Evolutionary conservation across 768 basidiomycete genomes (phyloP), one percentile per base, ranked within the genome.

Genomic region (Russula olivacea): DNA sequence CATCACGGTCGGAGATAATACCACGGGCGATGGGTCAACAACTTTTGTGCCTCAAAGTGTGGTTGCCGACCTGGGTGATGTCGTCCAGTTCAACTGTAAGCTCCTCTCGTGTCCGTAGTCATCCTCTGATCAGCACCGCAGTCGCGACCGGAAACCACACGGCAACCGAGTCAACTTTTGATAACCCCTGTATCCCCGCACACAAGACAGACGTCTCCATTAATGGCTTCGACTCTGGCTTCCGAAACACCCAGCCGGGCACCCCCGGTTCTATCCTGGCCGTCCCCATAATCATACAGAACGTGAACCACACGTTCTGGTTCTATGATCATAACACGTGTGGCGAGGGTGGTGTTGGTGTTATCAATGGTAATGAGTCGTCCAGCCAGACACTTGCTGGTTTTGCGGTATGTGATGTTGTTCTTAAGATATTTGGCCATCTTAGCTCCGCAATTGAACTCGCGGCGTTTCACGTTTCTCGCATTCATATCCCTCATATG

Each of bases 301-400:
- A 79, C 61, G 74, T 70, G 63, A 76, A 75, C 60, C 67, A 64
- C 12, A 80, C 84, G 21, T 75, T 84, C 53, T 87, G 84, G 84
- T 86, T 83, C 71, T 87, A 74, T 71, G 85, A 87, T 73, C 69
- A 66, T 63, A 78, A 77, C 65, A 79, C 79, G 8, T 87, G 85
- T 71, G 77, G 74, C 3, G 64, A 76, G 55, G 85, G 84, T 55
- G 84, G 83, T 36, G 84, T 86, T 49, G 85, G 85, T 45, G 85
- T 73, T 11, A 82, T 87, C 68, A 86, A 87, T 68, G 67, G 76
- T 61, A 83, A 85, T 64, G 74, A 74, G 47, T 77, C 74, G 51
- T 74, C 74, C 28, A 71, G 67, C 9, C 71, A 71, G 69, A 76
- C 75, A 41, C 64, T 76, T 25, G 74, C 69, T 28, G 77, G 74